These are phyloP conservation scores for Petunia axillaris DNA, from an alignment of 257 asterid genomes.

Conservation along the genomic window DNA sequence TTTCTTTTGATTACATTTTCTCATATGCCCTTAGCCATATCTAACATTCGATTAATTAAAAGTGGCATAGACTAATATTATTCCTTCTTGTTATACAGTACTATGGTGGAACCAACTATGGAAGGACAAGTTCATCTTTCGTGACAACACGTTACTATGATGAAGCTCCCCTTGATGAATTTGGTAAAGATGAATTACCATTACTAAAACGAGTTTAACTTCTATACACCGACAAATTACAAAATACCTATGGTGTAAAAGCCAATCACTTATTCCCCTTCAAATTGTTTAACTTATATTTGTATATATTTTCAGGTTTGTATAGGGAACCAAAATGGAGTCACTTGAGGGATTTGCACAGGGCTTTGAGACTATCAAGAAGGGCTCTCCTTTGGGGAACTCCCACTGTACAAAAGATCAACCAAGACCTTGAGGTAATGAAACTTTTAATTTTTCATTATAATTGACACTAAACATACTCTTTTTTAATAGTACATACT, in stretches of 20 bases:
- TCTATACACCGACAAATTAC: not conserved
- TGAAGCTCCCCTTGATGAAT: conserved; percentile 88
- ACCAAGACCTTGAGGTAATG: conserved; percentile 53
- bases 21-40: not conserved
- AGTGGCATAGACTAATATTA: not conserved
- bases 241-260: not conserved
- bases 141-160: conserved; percentile 78
- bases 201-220: not conserved
- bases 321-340: conserved; percentile 73
- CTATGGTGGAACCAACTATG: conserved; percentile 86
- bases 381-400: conserved; percentile 70
- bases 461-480: not conserved
- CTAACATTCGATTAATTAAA: not conserved
- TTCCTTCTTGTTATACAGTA: conserved; percentile 39
- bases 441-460: not conserved
- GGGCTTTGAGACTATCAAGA: conserved; percentile 61
- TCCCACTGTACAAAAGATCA: conserved; percentile 41
- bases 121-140: conserved; percentile 72
- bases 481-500: not conserved
- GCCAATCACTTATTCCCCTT: not conserved
- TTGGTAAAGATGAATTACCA: conserved; percentile 39
- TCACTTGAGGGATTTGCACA: conserved; percentile 66
- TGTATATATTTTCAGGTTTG: conserved; percentile 45
- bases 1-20: not conserved
- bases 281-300: not conserved